These are phyloP conservation scores for Cyathus striatus DNA, from an alignment of 768 basidiomycete genomes.

Conservation along the genomic window DNA sequence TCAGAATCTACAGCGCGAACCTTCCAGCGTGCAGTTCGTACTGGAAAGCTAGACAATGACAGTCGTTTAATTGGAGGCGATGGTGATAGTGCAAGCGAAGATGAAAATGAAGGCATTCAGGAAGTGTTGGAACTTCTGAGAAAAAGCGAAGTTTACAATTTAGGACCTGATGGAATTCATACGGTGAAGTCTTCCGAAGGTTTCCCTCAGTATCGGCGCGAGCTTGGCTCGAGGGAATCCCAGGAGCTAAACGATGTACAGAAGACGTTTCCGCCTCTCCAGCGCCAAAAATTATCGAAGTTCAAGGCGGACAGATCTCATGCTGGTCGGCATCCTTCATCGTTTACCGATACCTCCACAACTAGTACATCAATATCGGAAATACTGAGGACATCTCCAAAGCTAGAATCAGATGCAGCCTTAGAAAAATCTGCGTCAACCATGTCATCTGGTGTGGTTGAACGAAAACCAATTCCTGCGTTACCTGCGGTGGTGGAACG, in stretches of 20 bases:
- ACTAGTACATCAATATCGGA: conserved; percentile 20
- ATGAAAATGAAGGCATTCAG: conserved; percentile 42
- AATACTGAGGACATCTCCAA: conserved; percentile 29
- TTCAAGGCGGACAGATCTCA: conserved; percentile 41
- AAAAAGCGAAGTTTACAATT: conserved; percentile 48
- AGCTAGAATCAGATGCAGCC: conserved; percentile 15
- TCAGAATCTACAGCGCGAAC: conserved; percentile 41
- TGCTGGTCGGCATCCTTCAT: conserved; percentile 17
- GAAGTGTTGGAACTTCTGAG: conserved; percentile 48
- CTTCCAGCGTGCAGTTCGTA: conserved; percentile 45
- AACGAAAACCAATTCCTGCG: neutral
- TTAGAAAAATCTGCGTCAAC: conserved; percentile 2
- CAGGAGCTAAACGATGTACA: too few relatives aligned
- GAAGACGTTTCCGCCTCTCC: conserved; percentile 24
- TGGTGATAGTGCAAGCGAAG: conserved; percentile 52
- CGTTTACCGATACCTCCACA: conserved; percentile 5
- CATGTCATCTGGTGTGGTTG: too few relatives aligned
- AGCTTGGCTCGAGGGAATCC: too few relatives aligned
- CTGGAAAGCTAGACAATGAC: conserved; percentile 50
- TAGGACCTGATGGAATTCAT: conserved; percentile 40
- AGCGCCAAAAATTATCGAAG: conserved; percentile 37
- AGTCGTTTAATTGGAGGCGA: conserved; percentile 46
- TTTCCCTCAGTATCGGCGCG: too few relatives aligned
- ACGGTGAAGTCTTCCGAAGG: too few relatives aligned
- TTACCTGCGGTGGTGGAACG: neutral